Evolutionary conservation across 352 stramenopile species (phyloP).

Genomic region (Phytophthora agathidicida): DNA sequence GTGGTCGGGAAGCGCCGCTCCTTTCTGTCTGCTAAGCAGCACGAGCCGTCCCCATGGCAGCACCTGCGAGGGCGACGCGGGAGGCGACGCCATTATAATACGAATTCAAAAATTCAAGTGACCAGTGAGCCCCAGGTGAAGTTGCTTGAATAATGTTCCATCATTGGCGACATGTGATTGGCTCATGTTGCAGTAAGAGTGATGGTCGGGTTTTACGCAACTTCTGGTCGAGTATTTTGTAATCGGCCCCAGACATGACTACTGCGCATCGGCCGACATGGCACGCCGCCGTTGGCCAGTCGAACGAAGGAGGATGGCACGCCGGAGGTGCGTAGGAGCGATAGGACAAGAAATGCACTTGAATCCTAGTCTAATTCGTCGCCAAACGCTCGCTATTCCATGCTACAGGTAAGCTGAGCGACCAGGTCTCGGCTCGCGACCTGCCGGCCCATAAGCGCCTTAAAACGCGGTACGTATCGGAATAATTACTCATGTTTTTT

Average conservation of each 20-base stretch:
- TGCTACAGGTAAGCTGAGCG: conserved; percentile 72
- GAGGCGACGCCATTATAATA: conserved; percentile 3
- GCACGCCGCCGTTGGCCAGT: conserved; percentile 85
- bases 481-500: too few relatives aligned
- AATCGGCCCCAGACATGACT: conserved; percentile 56
- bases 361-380: background rate
- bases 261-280: conserved; percentile 88
- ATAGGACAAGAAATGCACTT: background rate
- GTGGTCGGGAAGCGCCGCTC: conserved; percentile 42
- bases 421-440: conserved; percentile 84
- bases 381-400: background rate
- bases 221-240: too few relatives aligned
- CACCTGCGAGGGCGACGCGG: conserved; percentile 3
- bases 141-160: conserved; percentile 11
- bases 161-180: conserved; percentile 3
- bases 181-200: background rate
- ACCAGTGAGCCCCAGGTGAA: too few relatives aligned
- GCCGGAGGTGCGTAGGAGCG: conserved; percentile 52
- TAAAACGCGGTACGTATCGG: conserved; percentile 72
- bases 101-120: too few relatives aligned
- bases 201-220: too few relatives aligned
- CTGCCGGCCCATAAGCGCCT: conserved; percentile 83
- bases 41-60: conserved; percentile 67
- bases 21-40: conserved; percentile 35
- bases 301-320: conserved; percentile 88